Evolutionary conservation across 202 grass and related monocot genomes (phyloP), one percentile per base, ranked within the genome.

Genomic region (Musa balbisiana): DNA sequence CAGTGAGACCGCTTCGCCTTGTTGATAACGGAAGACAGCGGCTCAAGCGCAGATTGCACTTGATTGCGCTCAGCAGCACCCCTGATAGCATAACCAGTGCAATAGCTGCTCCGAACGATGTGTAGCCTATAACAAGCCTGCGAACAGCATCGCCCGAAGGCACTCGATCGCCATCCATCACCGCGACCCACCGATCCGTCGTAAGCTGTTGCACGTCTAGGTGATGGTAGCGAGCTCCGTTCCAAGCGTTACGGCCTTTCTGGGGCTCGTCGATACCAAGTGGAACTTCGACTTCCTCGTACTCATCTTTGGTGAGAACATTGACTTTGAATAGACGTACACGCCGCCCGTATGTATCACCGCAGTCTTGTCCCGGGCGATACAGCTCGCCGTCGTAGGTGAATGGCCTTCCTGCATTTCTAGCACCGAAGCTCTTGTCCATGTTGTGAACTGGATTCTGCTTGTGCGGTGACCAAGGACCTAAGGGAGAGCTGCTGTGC

Each of bases 331-430:
- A 94, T 43, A 88, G 43, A 51, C 84, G 59, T 49, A 94, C 73
- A 49, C 79, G 79, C 64, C 71, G 78, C 16, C 82, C 83, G 67
- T 82, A 92, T 62, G 83, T 76, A 49, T 29, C 52, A 19, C 79
- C 83, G 60, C 15, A 62, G 17, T 82, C 69, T 87, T 98, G 92
- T 15, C 83, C 88, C 64, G 83, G 49, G 6, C 94, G 86, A 84
- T 98, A 94, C 12, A 98, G 94, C 56, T 74, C 33, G 50, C 87
- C 83, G 26, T 94, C 77, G 78, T 89, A 92, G 50, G 82, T 43
- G 79, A 98, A 98, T 29, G 94, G 91, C 52, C 81, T 82, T 10
- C 94, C 94, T 33, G 82, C 94, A 85, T 98, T 98, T 92, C 91
- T 91, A 10, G 84, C 84, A 64, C 79, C 86, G 1, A 70, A 78